phyloP scores from a whole-genome alignment of 164 flowering plant species.

The Stephania cephalantha region DNA sequence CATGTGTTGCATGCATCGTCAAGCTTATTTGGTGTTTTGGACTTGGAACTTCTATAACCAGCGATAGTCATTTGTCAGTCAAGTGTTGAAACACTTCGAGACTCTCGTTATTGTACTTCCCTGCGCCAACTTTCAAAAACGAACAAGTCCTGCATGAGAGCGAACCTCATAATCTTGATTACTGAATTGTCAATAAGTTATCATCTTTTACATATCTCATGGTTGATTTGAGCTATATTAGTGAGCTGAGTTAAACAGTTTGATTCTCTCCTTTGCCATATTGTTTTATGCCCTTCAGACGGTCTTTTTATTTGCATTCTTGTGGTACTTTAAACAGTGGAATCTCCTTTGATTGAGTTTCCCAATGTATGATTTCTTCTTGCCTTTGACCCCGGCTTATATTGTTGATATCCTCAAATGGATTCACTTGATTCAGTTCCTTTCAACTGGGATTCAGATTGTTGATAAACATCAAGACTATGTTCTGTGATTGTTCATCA shows the following conservation, averaged over 20 bases:
- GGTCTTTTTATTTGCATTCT: background rate
- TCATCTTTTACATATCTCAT: background rate
- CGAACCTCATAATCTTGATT: background rate
- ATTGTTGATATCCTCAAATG: background rate
- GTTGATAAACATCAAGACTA: background rate
- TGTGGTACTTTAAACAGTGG: background rate
- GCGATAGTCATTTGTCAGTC: no score
- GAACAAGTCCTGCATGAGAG: background rate
- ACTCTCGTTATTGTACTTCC: no score
- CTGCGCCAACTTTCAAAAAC: no score
- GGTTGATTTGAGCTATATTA: background rate
- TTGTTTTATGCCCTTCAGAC: background rate
- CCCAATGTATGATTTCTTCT: background rate
- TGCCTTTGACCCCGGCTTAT: background rate
- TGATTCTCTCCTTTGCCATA: background rate
- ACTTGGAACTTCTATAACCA: no score
- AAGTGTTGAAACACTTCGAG: no score
- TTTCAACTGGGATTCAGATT: background rate
- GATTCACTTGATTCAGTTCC: background rate
- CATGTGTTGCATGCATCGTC: no score
- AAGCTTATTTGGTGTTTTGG: no score
- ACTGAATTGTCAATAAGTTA: background rate
- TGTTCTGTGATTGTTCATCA: background rate
- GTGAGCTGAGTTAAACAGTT: background rate
- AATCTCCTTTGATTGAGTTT: background rate